Base-by-base conservation (phyloP, 305 asterid species). In the Plantago coronopus region DNA sequence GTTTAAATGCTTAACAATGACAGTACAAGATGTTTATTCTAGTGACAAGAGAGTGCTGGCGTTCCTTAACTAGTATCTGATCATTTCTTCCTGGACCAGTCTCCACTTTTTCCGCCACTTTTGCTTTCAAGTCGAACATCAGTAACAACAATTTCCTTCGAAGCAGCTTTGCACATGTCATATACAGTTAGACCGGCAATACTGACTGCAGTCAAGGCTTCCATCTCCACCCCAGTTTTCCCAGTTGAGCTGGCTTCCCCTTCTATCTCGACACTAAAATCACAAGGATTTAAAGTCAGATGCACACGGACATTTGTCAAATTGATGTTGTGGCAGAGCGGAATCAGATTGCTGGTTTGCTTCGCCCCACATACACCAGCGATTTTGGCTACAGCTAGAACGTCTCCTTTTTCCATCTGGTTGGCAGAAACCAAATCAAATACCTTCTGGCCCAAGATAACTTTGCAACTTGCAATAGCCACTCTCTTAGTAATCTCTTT, bases 141-240 rank as follows among this genome's bases (percentile, higher is more conserved):
- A 3, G 94, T 83, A 51, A 90, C 72, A 55, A 59, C 64, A 34
- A 91, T 88, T 22, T 81, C 80, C 72, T 88, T 91, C 1, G 96
- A 85, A 64, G 85, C 91, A 63, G 95, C 96, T 75, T 89, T 89
- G 73, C 97, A 89, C 97, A 87, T 89, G 29, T 89, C 94, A 66
- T 93, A 89, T 19, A 89, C 94, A 0, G 97, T 87, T 54, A 89
- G 84, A 16, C 97, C 89, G 37, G 97, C 94, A 65, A 89, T 54
- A 0, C 83, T 67, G 16, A 85, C 96, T 5, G 96, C 89, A 5
- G 89, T 85, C 81, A 87, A 17, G 16, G 97, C 91, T 70, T 93
- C 98, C 99, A 93, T 93, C 80, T 91, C 96, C 49, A 88, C 96
- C 67, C 97, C 88, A 1, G 96, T 83, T 75, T 72, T 81, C 48